Conservation (phyloP, 305 asterid genomes). For the Plantago rigida region DNA sequence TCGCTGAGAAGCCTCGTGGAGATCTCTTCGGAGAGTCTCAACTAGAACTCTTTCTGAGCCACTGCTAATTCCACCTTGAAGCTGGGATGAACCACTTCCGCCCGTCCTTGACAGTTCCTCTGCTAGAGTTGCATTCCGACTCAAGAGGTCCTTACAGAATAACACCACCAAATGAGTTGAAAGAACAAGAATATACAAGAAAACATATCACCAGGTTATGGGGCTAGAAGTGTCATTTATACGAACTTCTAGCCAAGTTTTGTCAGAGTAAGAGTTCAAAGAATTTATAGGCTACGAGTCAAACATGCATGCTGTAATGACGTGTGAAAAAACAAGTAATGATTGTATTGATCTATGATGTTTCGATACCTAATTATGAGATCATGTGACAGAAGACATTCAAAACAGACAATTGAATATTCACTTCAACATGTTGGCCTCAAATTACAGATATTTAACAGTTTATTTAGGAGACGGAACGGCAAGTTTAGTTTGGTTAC, state of each 20-base stretch:
- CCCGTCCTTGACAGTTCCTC: conserved; percentile 70
- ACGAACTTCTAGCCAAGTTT: neutral
- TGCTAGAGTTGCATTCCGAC: conserved; percentile 70
- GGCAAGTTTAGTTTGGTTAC: too few species aligned
- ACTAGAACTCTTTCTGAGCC: conserved; percentile 63
- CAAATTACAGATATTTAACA: neutral
- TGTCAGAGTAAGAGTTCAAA: neutral
- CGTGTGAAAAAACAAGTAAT: neutral
- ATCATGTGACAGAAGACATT: neutral
- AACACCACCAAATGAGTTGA: conserved; percentile 6
- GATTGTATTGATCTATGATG: neutral
- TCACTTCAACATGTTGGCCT: neutral
- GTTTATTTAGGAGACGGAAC: too few species aligned
- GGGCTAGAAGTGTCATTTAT: neutral
- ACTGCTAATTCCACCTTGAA: conserved; percentile 40
- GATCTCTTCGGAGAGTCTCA: conserved; percentile 63
- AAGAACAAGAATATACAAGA: neutral
- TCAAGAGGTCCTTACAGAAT: conserved; percentile 57
- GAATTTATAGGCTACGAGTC: neutral
- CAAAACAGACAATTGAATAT: too few species aligned
- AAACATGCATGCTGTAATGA: neutral
- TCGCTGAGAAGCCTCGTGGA: conserved; percentile 53
- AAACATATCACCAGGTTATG: neutral
- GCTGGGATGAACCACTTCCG: conserved; percentile 43
- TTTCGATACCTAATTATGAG: neutral